A percentile compares a stretch with the other conserved stretches of the same genome.
These are phyloP conservation scores for Coemansia sp. DNA, from an alignment of 192 early-diverging fungal species.

Conservation along the genomic window DNA sequence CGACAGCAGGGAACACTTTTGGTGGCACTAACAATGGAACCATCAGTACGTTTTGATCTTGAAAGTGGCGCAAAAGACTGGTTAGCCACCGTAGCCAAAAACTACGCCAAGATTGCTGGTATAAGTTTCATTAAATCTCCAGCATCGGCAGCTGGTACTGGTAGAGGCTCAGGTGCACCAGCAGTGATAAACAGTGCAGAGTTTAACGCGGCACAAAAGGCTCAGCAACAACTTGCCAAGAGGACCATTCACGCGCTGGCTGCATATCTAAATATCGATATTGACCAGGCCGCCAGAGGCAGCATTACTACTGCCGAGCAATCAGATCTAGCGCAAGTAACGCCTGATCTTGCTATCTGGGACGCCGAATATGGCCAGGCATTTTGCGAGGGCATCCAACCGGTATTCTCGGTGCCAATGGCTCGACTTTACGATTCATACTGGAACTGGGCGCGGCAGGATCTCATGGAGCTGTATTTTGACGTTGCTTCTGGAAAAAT, in stretches of 20 bases:
- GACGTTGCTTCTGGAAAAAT: slow-evolving; percentile 81
- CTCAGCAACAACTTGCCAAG: slow-evolving; percentile 66
- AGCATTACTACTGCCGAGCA: neutral
- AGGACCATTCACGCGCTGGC: slow-evolving; percentile 78
- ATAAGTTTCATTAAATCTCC: slow-evolving; percentile 54
- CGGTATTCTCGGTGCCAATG: slow-evolving; percentile 72
- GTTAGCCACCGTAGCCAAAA: slow-evolving; percentile 70
- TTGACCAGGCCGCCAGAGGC: slow-evolving; percentile 62
- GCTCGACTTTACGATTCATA: slow-evolving; percentile 86
- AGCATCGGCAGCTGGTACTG: slow-evolving; percentile 21
- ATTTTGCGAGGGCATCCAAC: slow-evolving; percentile 82
- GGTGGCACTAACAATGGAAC: slow-evolving; percentile 80
- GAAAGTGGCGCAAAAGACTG: slow-evolving; percentile 77
- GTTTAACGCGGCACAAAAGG: slow-evolving; percentile 74
- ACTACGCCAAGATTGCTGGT: slow-evolving; percentile 69
- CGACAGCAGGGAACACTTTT: slow-evolving; percentile 74
- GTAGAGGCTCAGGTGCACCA: slow-evolving; percentile 52
- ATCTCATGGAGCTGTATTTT: slow-evolving; percentile 59
- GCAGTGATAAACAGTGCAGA: slow-evolving; percentile 85
- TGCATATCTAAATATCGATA: slow-evolving; percentile 67
- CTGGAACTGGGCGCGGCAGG: slow-evolving; percentile 89
- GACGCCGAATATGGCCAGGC: slow-evolving; percentile 77
- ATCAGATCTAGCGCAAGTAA: neutral
- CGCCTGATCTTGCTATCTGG: slow-evolving; percentile 70
- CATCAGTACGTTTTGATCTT: slow-evolving; percentile 68